These are phyloP conservation scores for Eutrema heterophyllum DNA, from an alignment of 345 rosid species.

Conservation along the genomic window DNA sequence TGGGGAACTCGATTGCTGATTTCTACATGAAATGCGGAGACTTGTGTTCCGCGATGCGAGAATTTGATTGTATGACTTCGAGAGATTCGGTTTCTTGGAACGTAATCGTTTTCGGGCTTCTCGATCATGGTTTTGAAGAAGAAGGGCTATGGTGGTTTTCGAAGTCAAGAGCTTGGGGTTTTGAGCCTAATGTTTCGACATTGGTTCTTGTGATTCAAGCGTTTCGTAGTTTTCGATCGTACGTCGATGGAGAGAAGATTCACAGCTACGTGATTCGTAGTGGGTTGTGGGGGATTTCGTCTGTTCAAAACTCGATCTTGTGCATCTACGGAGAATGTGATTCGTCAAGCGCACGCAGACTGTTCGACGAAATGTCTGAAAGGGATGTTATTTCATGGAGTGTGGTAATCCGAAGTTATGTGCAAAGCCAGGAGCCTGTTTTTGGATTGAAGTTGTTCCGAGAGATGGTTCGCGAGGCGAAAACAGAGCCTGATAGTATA, in stretches of 20 bases:
- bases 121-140: slow-evolving; percentile 34
- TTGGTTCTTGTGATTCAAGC: slow-evolving; percentile 55
- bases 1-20: slow-evolving; percentile 57
- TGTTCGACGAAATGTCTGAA: slow-evolving; percentile 69
- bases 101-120: slow-evolving; percentile 47
- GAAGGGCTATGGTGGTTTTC: slow-evolving; percentile 52
- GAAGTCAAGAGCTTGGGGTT: slow-evolving; percentile 44
- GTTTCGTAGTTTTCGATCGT: slow-evolving; percentile 25
- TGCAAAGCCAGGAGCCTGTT: slow-evolving; percentile 36
- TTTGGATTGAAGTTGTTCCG: slow-evolving; percentile 43
- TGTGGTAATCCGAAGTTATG: slow-evolving; percentile 51
- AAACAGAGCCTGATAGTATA: slow-evolving; percentile 47
- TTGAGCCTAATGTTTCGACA: slow-evolving; percentile 54
- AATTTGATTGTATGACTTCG: slow-evolving; percentile 36
- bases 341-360: slow-evolving; percentile 31
- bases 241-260: slow-evolving; percentile 26
- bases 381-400: slow-evolving; percentile 72
- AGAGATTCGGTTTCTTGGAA: slow-evolving; percentile 76
- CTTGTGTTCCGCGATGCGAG: slow-evolving; percentile 35
- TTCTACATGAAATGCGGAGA: slow-evolving; percentile 54
- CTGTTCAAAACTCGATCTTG: slow-evolving; percentile 56
- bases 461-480: slow-evolving; percentile 40
- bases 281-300: slow-evolving; percentile 39
- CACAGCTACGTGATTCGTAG: slow-evolving; percentile 48
- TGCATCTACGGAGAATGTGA: slow-evolving; percentile 32